Evolutionary conservation across 768 basidiomycete species (phyloP), one percentile per base, ranked within the genome.

Genomic region (Saitozyma podzolica): DNA sequence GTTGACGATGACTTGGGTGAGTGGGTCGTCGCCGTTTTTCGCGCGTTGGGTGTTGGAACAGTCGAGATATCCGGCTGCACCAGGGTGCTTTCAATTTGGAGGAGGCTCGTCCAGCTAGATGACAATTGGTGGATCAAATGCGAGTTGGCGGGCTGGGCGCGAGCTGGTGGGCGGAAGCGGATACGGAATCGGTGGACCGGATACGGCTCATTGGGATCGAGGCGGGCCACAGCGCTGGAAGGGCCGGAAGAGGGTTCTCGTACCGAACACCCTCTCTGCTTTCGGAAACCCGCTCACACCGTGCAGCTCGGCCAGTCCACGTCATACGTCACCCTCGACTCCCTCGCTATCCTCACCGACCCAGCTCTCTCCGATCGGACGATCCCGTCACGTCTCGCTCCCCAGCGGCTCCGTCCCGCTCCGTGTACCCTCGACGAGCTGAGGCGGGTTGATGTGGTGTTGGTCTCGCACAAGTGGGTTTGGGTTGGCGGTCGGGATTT

Each of bases 271-370:
- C 41, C 13, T 52, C 41, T 17, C 40, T 53, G 42, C 41, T 58
- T 16, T 0, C 41, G 56, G 6, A 29, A 17, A 56, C 17, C 17
- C 61, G 55, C 37, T 40, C 13, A 9, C 50, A 13, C 49, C 48
- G 19, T 50, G 0, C 66, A 78, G 79, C 72, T 80, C 51, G 80
- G 80, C 10, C 80, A 80, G 61, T 79, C 78, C 0, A 80, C 80
- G 0, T 67, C 69, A 3, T 76, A 74, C 58, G 75, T 79, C 13
- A 79, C 79, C 37, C 67, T 80, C 53, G 70, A 70, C 29, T 72
- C 73, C 14, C 67, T 78, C 3, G 61, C 68, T 20, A 74, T 80
- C 40, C 66, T 80, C 29, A 80, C 80, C 39, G 80, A 80, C 58
- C 80, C 80, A 1, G 74, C 78, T 42, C 69, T 80, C 9, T 71